A percentile compares a stretch with the other conserved stretches of the same genome.
phyloP scores from a whole-genome alignment of 495 filamentous ascomycete species.

The Amphirosellinia nigrospora region DNA sequence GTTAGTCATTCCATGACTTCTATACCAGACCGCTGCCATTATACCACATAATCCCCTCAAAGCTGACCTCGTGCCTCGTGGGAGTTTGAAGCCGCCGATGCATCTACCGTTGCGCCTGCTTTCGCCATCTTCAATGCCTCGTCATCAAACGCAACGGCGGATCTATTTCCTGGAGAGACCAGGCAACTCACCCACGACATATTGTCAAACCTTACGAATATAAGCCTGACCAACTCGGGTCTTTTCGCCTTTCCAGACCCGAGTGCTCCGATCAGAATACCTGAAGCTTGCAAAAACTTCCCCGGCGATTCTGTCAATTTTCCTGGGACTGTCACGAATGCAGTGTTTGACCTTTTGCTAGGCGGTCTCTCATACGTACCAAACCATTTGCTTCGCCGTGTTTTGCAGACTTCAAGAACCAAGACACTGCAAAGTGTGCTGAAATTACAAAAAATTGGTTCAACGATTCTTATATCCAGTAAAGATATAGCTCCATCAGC shows the following conservation, averaged over 20 bases:
- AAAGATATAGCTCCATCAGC: conserved; percentile 3
- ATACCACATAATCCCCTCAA: not conserved
- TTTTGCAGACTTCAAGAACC: conserved; percentile 55
- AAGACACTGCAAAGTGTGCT: conserved; percentile 52
- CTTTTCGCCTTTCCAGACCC: conserved; percentile 40
- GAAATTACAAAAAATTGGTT: conserved; percentile 44
- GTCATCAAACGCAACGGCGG: conserved; percentile 37
- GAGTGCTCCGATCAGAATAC: conserved; percentile 26
- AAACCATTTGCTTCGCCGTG: conserved; percentile 62
- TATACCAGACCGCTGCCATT: not conserved
- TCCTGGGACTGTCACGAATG: conserved; percentile 56
- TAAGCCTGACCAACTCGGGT: conserved; percentile 38
- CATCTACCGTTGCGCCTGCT: conserved; percentile 34
- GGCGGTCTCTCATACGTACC: conserved; percentile 62
- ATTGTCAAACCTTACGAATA: conserved; percentile 43
- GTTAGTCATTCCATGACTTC: conserved; percentile 33
- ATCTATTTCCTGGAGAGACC: conserved; percentile 50
- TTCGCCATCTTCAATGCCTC: conserved; percentile 33
- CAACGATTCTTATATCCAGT: conserved; percentile 39
- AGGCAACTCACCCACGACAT: conserved; percentile 51
- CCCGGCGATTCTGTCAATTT: conserved; percentile 49
- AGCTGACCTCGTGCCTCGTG: conserved; percentile 28
- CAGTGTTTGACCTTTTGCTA: conserved; percentile 52
- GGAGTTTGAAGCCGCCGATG: conserved; percentile 34
- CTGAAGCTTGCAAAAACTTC: conserved; percentile 48